Evolutionary conservation across 78 protist species (phyloP), one percentile per base, ranked within the genome.

Genomic region (Dictyostelium purpureum): DNA sequence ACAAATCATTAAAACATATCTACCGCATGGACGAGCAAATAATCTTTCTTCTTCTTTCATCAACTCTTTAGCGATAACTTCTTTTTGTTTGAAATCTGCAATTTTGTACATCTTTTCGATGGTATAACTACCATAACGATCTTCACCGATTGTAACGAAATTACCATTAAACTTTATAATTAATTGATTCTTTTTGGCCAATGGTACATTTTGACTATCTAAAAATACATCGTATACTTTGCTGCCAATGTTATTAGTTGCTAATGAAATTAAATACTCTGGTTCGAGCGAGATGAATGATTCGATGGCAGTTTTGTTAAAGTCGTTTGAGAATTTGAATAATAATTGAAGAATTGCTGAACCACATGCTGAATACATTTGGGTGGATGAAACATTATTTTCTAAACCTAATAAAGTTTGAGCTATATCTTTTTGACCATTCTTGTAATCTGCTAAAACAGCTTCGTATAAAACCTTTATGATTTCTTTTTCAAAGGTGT

Each of bases 91-190:
- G 45, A 52, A 31, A 52, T 59, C 77, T 2, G 89, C 56, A 1
- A 69, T 24, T 26, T 81, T 81, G 26, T 61, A 81, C 78, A 81
- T 81, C 40, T 66, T 81, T 35, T 81, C 89, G 26, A 81, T 81
- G 0, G 52, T n/a, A 40, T 67, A 81, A 9, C 70, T 49, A 14
- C 89, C 89, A 40, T 66, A 81, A 24, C 77, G 56, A 38, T 81
- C 89, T 9, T 49, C 79, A 40, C 79, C 89, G 18, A 81, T 81
- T 6, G 56, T 40, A 6, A 66, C 77, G 59, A 81, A 81, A 35
- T 51, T 45, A 26, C 89, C 89, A 43, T 26, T 52, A 26, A 81
- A 69, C 24, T 37, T 49, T 10, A 33, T 10, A 24, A 81, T 81
- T 24, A 81, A 69, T 52, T 66, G 61, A 26, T 40, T 71, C 54